These are phyloP conservation scores for Rhodamnia rubescens DNA, from an alignment of 345 rosid genomes.

Conservation along the genomic window DNA sequence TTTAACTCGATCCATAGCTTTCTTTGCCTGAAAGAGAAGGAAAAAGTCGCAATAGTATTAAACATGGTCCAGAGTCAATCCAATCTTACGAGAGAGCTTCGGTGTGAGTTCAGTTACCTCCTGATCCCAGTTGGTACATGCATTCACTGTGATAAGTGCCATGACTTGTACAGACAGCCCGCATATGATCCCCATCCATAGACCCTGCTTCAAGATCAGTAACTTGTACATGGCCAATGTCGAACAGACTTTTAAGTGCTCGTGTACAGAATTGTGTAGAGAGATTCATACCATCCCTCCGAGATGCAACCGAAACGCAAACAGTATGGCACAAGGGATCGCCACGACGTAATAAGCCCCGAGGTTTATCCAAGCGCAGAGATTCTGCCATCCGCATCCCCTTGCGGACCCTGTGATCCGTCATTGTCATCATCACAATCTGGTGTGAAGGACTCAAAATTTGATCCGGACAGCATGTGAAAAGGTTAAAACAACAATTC, in stretches of 20 bases:
- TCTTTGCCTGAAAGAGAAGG: slow-evolving; percentile 5
- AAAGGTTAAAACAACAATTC: background rate
- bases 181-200: slow-evolving; percentile 44
- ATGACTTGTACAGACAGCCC: slow-evolving; percentile 20
- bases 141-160: slow-evolving; percentile 28
- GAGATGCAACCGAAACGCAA: slow-evolving; percentile 22
- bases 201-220: slow-evolving; percentile 16
- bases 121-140: slow-evolving; percentile 21
- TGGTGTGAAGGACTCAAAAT: background rate
- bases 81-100: background rate
- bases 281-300: slow-evolving; percentile 27
- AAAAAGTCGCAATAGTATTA: no score
- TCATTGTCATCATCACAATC: no score
- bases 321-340: slow-evolving; percentile 28
- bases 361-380: slow-evolving; percentile 33
- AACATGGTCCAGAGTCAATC: background rate
- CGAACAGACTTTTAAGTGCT: background rate
- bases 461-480: background rate
- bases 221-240: background rate
- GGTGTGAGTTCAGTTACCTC: slow-evolving; percentile 8
- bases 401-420: slow-evolving; percentile 17
- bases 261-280: background rate
- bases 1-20: slow-evolving; percentile 10
- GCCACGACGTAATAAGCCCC: slow-evolving; percentile 39
- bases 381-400: slow-evolving; percentile 43